Conservation (phyloP, 2,329 filamentous ascomycete species). For the Penicillium sp. region DNA sequence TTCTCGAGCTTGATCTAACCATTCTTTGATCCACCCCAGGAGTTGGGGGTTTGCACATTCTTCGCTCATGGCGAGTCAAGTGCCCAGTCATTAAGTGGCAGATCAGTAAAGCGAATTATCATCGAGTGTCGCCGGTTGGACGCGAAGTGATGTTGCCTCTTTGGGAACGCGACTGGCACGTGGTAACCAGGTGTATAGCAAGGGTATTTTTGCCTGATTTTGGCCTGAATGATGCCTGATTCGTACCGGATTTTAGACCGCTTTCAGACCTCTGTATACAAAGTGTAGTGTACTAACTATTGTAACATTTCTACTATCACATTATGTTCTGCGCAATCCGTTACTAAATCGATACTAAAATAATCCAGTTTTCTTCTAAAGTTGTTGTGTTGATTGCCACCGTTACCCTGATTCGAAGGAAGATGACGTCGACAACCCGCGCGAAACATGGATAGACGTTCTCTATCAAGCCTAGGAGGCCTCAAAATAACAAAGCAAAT, state of each 20-base stretch:
- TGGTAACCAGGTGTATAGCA: background rate
- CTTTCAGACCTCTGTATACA: too few relatives aligned
- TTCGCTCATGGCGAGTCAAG: slow-evolving; percentile 32
- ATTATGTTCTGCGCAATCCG: background rate
- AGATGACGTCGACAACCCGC: slow-evolving; percentile 4
- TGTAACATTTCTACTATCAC: background rate
- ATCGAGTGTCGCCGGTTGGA: background rate
- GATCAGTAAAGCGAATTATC: background rate
- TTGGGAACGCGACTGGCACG: slow-evolving; percentile 16
- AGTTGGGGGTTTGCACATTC: slow-evolving; percentile 67
- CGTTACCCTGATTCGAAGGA: background rate
- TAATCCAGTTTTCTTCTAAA: background rate
- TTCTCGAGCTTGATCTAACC: slow-evolving; percentile 67
- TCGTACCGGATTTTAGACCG: too few relatives aligned
- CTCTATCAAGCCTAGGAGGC: background rate
- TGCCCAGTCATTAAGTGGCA: background rate
- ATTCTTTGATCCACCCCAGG: slow-evolving; percentile 72
- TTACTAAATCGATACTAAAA: background rate
- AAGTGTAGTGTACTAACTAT: too few relatives aligned
- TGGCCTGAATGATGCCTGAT: too few relatives aligned
- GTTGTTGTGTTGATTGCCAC: background rate
- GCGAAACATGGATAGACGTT: background rate
- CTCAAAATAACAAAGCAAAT: background rate
- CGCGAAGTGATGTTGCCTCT: slow-evolving; percentile 20
- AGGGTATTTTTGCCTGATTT: too few relatives aligned